Percentiles rank a stretch among this genome's conserved stretches.
These are phyloP conservation scores for Sugiyamaella lignohabitans DNA, from an alignment of 805 yeast genomes.

Conservation along the genomic window DNA sequence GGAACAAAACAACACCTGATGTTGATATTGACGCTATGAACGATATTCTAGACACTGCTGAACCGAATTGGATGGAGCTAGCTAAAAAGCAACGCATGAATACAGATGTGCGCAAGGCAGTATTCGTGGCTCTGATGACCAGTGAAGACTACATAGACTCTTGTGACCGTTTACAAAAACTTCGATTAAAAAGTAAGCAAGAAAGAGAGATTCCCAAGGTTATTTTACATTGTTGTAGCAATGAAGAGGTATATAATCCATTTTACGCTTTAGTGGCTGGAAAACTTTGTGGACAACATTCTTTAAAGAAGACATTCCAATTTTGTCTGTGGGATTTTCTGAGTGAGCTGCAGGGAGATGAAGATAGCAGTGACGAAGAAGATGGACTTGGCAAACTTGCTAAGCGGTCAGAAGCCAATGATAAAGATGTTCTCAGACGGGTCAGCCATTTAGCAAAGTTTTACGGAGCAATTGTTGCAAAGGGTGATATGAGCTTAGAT, in stretches of 20 bases:
- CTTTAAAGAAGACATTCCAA: slow-evolving; percentile 76
- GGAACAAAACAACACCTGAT: slow-evolving; percentile 23
- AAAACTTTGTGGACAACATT: slow-evolving; percentile 65
- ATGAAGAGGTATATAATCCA: slow-evolving; percentile 82
- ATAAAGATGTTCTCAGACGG: slow-evolving; percentile 46
- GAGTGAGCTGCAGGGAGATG: slow-evolving; percentile 59
- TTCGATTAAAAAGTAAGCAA: slow-evolving; percentile 71
- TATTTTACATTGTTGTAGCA: slow-evolving; percentile 74
- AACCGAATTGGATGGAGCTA: slow-evolving; percentile 82
- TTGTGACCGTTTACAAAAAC: slow-evolving; percentile 69
- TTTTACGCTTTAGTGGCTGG: slow-evolving; percentile 77
- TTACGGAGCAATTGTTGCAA: slow-evolving; percentile 69
- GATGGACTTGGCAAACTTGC: slow-evolving; percentile 3
- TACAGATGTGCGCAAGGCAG: slow-evolving; percentile 89
- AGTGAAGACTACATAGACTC: slow-evolving; percentile 91
- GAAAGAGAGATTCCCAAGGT: slow-evolving; percentile 83
- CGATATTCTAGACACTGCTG: slow-evolving; percentile 59
- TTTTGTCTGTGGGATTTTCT: slow-evolving; percentile 84
- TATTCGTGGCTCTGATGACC: slow-evolving; percentile 91
- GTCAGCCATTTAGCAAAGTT: slow-evolving; percentile 72
- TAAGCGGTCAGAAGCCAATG: slow-evolving; percentile 9
- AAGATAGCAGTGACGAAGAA: slow-evolving; percentile 28
- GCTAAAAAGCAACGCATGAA: slow-evolving; percentile 89
- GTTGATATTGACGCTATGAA: slow-evolving; percentile 43
- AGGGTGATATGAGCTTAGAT: slow-evolving; percentile 67